phyloP scores from a whole-genome alignment of 768 basidiomycete genomes.

The Lactarius hatsudake region DNA sequence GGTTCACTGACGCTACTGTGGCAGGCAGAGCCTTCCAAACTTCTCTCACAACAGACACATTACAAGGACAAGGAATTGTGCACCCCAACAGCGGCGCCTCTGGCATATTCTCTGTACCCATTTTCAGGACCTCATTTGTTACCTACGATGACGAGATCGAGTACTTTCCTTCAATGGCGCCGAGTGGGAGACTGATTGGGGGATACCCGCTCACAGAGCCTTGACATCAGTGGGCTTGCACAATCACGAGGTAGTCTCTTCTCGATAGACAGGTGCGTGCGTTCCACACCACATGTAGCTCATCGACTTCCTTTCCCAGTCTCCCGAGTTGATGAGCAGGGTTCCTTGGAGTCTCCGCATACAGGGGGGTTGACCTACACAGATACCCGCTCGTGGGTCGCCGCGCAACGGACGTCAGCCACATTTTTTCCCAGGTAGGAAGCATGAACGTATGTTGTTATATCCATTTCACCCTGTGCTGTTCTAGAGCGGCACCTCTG shows the following conservation, averaged over 20 bases:
- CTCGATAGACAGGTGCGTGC: constrained; percentile 37
- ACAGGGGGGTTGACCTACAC: constrained; percentile 37
- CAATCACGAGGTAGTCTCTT: constrained; percentile 37
- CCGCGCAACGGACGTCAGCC: constrained; percentile 34
- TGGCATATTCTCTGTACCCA: constrained; percentile 63
- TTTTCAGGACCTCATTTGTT: constrained; percentile 51
- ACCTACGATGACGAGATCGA: constrained; percentile 46
- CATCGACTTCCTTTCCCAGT: constrained; percentile 33
- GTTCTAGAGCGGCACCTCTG: constrained; percentile 10
- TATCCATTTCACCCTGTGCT: constrained; percentile 4
- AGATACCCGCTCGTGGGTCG: constrained; percentile 47
- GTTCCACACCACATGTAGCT: neutral
- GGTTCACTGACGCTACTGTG: constrained; percentile 17
- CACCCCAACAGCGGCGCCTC: constrained; percentile 11
- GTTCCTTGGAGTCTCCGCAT: constrained; percentile 3
- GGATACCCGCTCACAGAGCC: constrained; percentile 35
- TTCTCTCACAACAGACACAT: constrained; percentile 13
- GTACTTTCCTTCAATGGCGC: constrained; percentile 55
- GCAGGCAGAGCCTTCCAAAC: constrained; percentile 12
- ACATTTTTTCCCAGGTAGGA: constrained; percentile 52
- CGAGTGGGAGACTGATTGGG: constrained; percentile 61
- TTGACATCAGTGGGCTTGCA: constrained; percentile 40
- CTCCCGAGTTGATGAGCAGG: neutral
- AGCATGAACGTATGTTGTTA: neutral
- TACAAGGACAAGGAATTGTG: neutral